These are phyloP conservation scores for Rhodotorula glutinis DNA, from an alignment of 1,284 basidiomycete genomes.

Conservation along the genomic window DNA sequence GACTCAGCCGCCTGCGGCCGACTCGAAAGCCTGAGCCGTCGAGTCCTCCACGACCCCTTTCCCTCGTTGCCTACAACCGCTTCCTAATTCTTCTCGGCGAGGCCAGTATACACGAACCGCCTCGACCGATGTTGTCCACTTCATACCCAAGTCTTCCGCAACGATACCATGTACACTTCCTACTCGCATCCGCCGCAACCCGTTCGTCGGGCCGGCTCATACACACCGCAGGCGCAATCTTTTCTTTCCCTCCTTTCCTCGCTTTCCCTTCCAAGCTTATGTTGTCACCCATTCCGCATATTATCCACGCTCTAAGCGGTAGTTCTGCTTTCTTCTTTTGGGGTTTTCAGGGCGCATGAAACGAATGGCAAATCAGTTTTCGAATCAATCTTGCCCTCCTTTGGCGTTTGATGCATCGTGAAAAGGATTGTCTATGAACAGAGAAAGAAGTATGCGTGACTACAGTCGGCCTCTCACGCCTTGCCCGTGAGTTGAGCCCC, in stretches of 20 bases:
- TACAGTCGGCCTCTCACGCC: not conserved
- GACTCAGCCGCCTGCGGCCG: not conserved
- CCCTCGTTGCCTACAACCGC: not conserved
- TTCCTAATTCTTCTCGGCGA: not conserved
- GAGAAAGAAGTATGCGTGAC: not conserved
- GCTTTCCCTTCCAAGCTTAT: not conserved
- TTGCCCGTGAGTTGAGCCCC: conserved; percentile 22
- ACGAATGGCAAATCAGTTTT: no score
- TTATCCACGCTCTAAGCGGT: not conserved
- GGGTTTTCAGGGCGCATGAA: not conserved
- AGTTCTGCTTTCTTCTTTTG: not conserved
- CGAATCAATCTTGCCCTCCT: no score
- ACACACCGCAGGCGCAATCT: not conserved
- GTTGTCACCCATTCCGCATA: not conserved
- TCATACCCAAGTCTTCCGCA: not conserved
- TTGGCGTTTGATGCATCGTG: no score
- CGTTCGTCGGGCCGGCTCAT: not conserved
- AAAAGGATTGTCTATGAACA: not conserved
- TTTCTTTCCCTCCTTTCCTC: not conserved
- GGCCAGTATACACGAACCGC: not conserved
- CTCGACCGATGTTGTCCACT: not conserved
- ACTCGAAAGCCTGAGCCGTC: no score
- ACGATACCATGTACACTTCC: not conserved
- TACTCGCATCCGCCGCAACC: not conserved
- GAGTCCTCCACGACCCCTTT: no score